These are phyloP conservation scores for Plasmodium billcollinsi DNA, from an alignment of 169 alveolate species.

Conservation along the genomic window DNA sequence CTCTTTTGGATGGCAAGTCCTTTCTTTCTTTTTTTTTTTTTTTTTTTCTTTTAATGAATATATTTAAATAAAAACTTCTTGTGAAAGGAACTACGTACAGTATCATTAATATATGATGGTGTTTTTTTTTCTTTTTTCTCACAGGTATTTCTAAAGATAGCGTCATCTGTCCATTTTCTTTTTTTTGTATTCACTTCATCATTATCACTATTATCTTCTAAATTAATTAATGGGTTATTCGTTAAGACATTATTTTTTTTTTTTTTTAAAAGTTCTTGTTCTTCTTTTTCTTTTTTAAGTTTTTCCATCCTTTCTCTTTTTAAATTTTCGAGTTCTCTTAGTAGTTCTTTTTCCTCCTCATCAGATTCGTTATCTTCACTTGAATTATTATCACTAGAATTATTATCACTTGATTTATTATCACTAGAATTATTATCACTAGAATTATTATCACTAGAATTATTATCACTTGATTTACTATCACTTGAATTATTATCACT, in stretches of 20 bases:
- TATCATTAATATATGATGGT: conserved; percentile 92
- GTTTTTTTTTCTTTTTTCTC: conserved; percentile 81
- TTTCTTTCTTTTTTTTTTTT: not conserved
- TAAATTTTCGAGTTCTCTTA: conserved; percentile 94
- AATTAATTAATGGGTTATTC: conserved; percentile 86
- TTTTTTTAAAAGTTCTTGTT: conserved; percentile 68
- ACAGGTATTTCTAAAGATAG: conserved; percentile 92
- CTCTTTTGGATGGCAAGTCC: not conserved
- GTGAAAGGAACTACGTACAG: conserved; percentile 96
- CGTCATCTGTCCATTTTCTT: conserved; percentile 92
- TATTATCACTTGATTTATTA: not conserved
- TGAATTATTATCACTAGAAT: not conserved
- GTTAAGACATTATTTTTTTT: conserved; percentile 81
- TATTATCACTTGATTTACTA: not conserved
- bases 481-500: not conserved
- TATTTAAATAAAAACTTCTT: conserved; percentile 91
- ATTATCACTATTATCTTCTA: conserved; percentile 69
- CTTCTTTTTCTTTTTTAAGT: conserved; percentile 83
- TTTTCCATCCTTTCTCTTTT: conserved; percentile 92
- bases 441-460: not conserved
- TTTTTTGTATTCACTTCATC: conserved; percentile 88
- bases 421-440: not conserved
- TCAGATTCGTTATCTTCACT: conserved; percentile 41
- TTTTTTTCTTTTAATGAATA: conserved; percentile 71
- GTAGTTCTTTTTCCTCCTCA: conserved; percentile 90